These are phyloP conservation scores for Hypoxylon perforatum DNA, from an alignment of 495 filamentous ascomycete genomes.

Conservation along the genomic window DNA sequence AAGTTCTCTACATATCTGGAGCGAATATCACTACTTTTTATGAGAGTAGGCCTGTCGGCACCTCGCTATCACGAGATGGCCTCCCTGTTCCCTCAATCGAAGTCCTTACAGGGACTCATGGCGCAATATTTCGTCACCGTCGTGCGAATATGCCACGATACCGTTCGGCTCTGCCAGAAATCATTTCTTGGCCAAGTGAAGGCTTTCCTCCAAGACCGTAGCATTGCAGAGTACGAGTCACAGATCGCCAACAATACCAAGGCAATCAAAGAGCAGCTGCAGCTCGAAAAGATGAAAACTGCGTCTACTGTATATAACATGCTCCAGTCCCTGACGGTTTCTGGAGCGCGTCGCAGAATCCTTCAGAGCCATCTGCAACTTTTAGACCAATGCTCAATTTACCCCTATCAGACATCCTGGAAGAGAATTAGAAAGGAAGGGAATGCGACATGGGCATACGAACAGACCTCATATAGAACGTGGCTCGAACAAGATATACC, in stretches of 20 bases:
- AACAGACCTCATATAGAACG: conserved; percentile 39
- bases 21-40: conserved; percentile 50
- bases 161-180: background rate
- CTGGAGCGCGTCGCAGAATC: conserved; percentile 34
- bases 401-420: conserved; percentile 51
- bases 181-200: background rate
- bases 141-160: conserved; percentile 31
- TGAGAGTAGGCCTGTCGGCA: conserved; percentile 48
- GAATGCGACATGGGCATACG: conserved; percentile 42
- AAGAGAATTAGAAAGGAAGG: conserved; percentile 53
- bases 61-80: conserved; percentile 52
- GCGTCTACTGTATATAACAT: conserved; percentile 35
- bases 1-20: conserved; percentile 46
- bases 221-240: conserved; percentile 45
- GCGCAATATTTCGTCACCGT: conserved; percentile 39
- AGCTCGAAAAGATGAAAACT: conserved; percentile 42
- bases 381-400: conserved; percentile 50
- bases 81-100: conserved; percentile 50
- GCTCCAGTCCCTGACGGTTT: conserved; percentile 38
- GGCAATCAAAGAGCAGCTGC: conserved; percentile 50
- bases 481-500: conserved; percentile 45
- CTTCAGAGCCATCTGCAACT: conserved; percentile 38
- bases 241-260: conserved; percentile 47
- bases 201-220: conserved; percentile 10
- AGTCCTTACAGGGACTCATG: conserved; percentile 46